Base-by-base conservation (phyloP, 805 yeast genomes). In the Candida maris region DNA sequence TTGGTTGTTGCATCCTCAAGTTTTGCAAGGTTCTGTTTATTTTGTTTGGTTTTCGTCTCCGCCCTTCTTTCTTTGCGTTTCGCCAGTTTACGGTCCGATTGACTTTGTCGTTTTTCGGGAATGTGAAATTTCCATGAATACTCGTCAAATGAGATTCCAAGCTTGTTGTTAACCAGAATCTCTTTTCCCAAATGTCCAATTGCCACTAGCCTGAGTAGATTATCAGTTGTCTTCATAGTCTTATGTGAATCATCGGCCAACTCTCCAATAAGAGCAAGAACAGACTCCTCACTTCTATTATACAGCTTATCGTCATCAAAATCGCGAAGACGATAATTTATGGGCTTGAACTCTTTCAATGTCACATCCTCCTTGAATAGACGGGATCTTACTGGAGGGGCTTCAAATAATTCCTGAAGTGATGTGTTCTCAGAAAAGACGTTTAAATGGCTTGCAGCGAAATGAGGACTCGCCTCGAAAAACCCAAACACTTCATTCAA, bases 301-400 rank as follows among this genome's bases (percentile, higher is more conserved):
- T 73, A 71, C 19, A 76, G 57, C 31, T 61, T 62, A 20, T 61
- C 63, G 48, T 82, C 88, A 44, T 79, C 66, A 46, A 81, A 82
- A 52, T 81, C 89, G 34, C 68, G 69, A 37, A 81, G 65, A 35
- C 68, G 70, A 44, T 64, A 69, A 17, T 70, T 71, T 13, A 83
- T 63, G 4, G 81, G 72, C 19, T 66, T 61, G 49, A 78, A 81
- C 42, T 80, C 88, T 41, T 74, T 75, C 45, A 78, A 62, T 16
- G 67, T 58, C 10, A 81, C 76, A 59, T 83, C 93, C 50, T 84
- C 91, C 30, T 65, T 59, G 51, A 81, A 82, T 36, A 71, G 73
- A 38, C 77, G 72, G 2, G 55, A 49, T 55, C 91, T 67, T 6
- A 52, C 44, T 12, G 83, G 82, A 34, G 66, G 38, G 30, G 37